Base-by-base conservation (phyloP, 208 protist genomes). In the Leptomonas pyrrhocoris region DNA sequence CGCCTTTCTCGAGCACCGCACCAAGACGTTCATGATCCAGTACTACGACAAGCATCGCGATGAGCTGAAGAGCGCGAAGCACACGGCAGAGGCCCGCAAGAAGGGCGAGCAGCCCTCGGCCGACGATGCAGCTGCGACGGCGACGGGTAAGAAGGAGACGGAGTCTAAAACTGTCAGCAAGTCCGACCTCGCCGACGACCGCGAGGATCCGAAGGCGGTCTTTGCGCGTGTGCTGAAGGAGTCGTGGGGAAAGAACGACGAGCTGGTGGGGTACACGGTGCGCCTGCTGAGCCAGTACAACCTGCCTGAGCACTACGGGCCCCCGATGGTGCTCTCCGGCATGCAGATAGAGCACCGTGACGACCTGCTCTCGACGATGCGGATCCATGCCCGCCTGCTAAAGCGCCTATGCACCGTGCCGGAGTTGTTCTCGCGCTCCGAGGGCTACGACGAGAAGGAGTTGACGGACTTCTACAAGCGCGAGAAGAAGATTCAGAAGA, bases 41-140 rank as follows among this genome's bases (percentile, higher is more conserved):
- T 85, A 94, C 65, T 94, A 94, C 71, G 72, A 76, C 12, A 93
- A 93, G 69, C 80, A 93, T 68, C 85, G 83, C 8, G 75, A 92
- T 25, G 63, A 75, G 51, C 68, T 79, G 40, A 80, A 81, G 67
- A 73, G 60, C 27, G 76, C 69, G 56, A 89, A 88, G 74, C 74
- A 75, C 53, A 67, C 88, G 21, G 85, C 77, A 34, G 83, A 86
- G 57, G 71, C 66, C 16, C 49, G 50, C 28, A 73, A 75, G 68
- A 80, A 85, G 56, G 72, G 72, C 19, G 74, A 80, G 23, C 42
- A 63, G 18, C 38, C 57, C 13, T 68, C 63, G 18, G 67, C 76
- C 2, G 81, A 74, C 0, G 76, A 63, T 15, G 73, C 68, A 25
- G 28, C 74, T 5, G 67, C 36, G 6, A 55, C 45, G 27, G 59